Evolutionary conservation across 805 yeast species (phyloP), one percentile per base, ranked within the genome.

Genomic region (Lipomyces anomalus): DNA sequence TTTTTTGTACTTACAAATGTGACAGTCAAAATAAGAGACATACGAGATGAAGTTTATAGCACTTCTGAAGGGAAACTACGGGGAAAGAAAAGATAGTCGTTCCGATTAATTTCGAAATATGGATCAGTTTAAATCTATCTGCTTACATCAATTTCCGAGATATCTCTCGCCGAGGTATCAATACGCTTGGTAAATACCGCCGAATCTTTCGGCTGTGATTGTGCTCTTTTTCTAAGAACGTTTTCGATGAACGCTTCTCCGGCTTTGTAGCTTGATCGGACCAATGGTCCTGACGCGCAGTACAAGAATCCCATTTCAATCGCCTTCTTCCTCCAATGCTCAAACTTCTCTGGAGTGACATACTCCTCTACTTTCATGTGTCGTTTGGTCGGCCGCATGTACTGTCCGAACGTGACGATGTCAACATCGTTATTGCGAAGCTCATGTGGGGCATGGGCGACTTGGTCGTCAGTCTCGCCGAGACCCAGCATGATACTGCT

Each of bases 291-390:
- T 50, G 94, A 82, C 2, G 98, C 98, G 65, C 96, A 94, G 63
- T 92, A 90, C 40, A 88, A 69, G 74, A 92, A 92, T 1, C 98
- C 98, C 76, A 90, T 68, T 35, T 84, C 86, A 58, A 72, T 63
- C 0, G 98, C 97, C 6, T 73, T 75, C 46, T 83, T 79, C 60
- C 81, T 87, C 98, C 98, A 92, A 63, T 82, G 74, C 49, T 89
- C 95, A 63, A 92, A 92, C 65, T 87, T 88, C 57, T 85, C 96
- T 2, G 99, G 99, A 22, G 79, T 83, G 17, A 92, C 78, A 60
- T 92, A 92, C 57, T 90, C 97, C 7, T 86, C 96, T 35, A 92
- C 99, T 69, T 89, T 89, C 94, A 92, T 88, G 66, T 92, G 99
- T 61, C 98, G 80, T 67, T 85, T 92, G 1, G 99, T 92, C 37